phyloP scores from a whole-genome alignment of 1,284 basidiomycete genomes.

The Chalciporus sp. region DNA sequence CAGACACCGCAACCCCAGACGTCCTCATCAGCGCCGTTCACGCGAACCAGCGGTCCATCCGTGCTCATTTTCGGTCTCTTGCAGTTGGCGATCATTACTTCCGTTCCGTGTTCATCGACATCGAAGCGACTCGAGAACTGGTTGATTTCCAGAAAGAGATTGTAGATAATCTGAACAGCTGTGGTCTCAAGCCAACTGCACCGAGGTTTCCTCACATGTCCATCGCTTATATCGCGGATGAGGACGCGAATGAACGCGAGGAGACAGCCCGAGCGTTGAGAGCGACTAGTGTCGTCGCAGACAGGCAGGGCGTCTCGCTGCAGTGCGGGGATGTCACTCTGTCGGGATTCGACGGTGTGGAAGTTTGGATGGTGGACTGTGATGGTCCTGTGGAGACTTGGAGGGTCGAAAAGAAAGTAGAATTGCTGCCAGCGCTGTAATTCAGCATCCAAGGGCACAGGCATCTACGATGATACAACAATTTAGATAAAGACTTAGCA shows the following conservation, averaged over 20 bases:
- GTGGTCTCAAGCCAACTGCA: slow-evolving; percentile 43
- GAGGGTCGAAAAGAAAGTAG: slow-evolving; percentile 48
- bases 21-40: slow-evolving; percentile 47
- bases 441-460: background rate
- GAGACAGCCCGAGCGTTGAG: slow-evolving; percentile 40
- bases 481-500: background rate
- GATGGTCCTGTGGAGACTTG: slow-evolving; percentile 65
- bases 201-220: slow-evolving; percentile 71
- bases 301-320: slow-evolving; percentile 35
- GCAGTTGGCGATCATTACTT: slow-evolving; percentile 63
- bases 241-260: slow-evolving; percentile 47
- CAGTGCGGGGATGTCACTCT: slow-evolving; percentile 39
- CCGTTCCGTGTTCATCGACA: slow-evolving; percentile 65
- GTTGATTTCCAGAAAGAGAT: slow-evolving; percentile 51
- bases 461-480: background rate
- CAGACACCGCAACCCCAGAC: slow-evolving; percentile 16
- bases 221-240: slow-evolving; percentile 66
- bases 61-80: slow-evolving; percentile 50
- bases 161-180: slow-evolving; percentile 38
- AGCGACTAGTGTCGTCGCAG: slow-evolving; percentile 35
- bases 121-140: slow-evolving; percentile 49
- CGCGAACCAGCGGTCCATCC: slow-evolving; percentile 29
- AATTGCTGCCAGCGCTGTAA: slow-evolving; percentile 3
- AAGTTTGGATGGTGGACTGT: slow-evolving; percentile 66
- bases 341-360: slow-evolving; percentile 48